Evolutionary conservation across 148 eudicot species (phyloP), one percentile per base, ranked within the genome.

Genomic region (Spergularia bocconei): DNA sequence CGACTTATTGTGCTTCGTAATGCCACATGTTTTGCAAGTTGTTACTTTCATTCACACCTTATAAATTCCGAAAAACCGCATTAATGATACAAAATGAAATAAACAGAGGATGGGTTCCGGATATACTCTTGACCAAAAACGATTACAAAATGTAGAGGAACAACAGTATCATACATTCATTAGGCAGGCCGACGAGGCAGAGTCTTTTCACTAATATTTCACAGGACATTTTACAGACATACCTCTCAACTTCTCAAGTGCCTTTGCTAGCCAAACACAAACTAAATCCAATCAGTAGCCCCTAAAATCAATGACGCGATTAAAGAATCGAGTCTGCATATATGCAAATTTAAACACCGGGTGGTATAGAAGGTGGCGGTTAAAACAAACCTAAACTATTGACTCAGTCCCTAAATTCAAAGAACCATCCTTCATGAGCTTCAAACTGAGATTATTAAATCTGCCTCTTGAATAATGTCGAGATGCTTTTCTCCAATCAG

Each of bases 401-500:
- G 80, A 85, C 82, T 87, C 91, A 25, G 71, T 75, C 61, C 93
- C 95, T 79, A 85, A 80, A 79, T 90, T 92, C 55, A 93, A 69
- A 73, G 96, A 93, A 62, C 96, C 96, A 58, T 93, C 98, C 80
- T 93, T 93, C 88, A 93, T 87, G 69, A 93, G 83, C 85, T 91
- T 91, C 75, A 87, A 80, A 81, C 98, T 93, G 57, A 93, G 81
- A 68, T 87, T 91, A 85, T 93, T 93, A 72, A 91, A 93, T 89
- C 98, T 86, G 81, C 94, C 98, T 82, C 97, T 86, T 17, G 98
- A 93, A 85, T 93, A 93, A 79, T 91, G 98, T 23, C 97, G 86
- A 59, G 98, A 93, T 55, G 97, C 98, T 82, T 91, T 93, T 84
- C 97, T 91, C 98, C 97, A 93, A 79, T 93, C 94, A 1, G 98